A percentile compares a stretch with the other conserved stretches of the same genome.
phyloP scores from a whole-genome alignment of 805 yeast genomes.

The Priceomyces fermenticarens region DNA sequence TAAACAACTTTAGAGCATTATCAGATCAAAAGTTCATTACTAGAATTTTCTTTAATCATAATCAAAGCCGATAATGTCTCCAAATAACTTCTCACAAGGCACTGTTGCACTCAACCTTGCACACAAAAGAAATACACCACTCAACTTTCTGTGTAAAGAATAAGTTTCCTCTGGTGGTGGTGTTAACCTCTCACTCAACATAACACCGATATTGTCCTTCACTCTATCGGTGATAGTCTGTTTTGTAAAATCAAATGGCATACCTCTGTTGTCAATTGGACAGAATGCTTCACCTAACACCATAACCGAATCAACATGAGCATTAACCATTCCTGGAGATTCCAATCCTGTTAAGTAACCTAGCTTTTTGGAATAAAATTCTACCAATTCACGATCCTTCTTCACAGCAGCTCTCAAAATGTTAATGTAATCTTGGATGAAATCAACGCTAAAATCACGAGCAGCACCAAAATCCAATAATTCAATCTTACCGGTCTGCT shows the following conservation, averaged over 20 bases:
- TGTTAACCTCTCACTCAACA: slow-evolving; percentile 86
- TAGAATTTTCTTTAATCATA: neutral
- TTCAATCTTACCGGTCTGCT: slow-evolving; percentile 68
- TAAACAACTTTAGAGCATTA: too few relatives aligned
- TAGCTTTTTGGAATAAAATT: slow-evolving; percentile 61
- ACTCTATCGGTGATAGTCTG: slow-evolving; percentile 96
- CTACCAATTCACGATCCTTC: slow-evolving; percentile 63
- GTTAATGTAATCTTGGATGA: slow-evolving; percentile 64
- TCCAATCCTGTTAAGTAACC: slow-evolving; percentile 94
- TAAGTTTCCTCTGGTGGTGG: slow-evolving; percentile 99
- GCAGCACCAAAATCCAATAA: slow-evolving; percentile 95
- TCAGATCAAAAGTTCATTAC: too few relatives aligned
- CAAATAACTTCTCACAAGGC: slow-evolving; percentile 74
- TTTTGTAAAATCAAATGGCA: slow-evolving; percentile 63
- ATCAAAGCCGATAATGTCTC: slow-evolving; percentile 64
- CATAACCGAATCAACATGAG: slow-evolving; percentile 87
- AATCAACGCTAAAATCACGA: slow-evolving; percentile 67
- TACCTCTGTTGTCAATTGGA: slow-evolving; percentile 45
- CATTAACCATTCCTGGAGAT: slow-evolving; percentile 79
- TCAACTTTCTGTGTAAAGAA: slow-evolving; percentile 90
- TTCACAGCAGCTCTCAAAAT: slow-evolving; percentile 73
- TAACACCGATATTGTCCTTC: slow-evolving; percentile 77
- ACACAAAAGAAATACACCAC: slow-evolving; percentile 90
- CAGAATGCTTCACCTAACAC: slow-evolving; percentile 92
- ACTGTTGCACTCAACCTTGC: slow-evolving; percentile 80